phyloP scores from a whole-genome alignment of 1,284 basidiomycete genomes.

The Ustilago nuda region DNA sequence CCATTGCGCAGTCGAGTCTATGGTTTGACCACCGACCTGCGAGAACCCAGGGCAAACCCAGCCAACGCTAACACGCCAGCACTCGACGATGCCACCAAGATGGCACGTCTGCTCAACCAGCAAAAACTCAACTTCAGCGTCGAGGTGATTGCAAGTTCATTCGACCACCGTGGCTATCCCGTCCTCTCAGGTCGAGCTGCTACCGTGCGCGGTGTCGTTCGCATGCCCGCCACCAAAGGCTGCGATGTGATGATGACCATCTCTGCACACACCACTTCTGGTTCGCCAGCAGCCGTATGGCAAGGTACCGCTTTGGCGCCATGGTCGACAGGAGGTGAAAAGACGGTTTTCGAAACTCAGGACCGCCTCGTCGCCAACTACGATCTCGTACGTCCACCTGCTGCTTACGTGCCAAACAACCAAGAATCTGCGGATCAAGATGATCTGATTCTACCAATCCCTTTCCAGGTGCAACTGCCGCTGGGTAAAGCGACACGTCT shows the following conservation, averaged over 20 bases:
- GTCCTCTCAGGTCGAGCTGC: constrained; percentile 55
- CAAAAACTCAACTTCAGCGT: constrained; percentile 58
- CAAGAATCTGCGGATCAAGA: constrained; percentile 52
- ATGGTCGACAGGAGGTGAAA: constrained; percentile 44
- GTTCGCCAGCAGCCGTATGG: constrained; percentile 62
- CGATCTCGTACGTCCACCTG: constrained; percentile 43
- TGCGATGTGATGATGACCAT: constrained; percentile 62
- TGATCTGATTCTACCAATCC: constrained; percentile 52
- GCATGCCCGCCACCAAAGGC: constrained; percentile 47
- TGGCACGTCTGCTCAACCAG: constrained; percentile 36
- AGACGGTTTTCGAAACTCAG: constrained; percentile 52
- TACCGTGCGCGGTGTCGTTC: constrained; percentile 45
- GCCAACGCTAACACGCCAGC: constrained; percentile 13
- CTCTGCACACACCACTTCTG: constrained; percentile 58
- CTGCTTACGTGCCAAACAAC: constrained; percentile 45
- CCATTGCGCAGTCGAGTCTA: constrained; percentile 40
- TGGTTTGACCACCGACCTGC: constrained; percentile 45
- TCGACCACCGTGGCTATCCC: constrained; percentile 61
- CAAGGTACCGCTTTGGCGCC: constrained; percentile 59
- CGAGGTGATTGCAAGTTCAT: constrained; percentile 54
- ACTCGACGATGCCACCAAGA: constrained; percentile 28
- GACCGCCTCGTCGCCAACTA: constrained; percentile 50
- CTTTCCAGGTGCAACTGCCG: constrained; percentile 59
- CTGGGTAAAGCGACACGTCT: constrained; percentile 57
- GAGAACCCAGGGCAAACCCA: constrained; percentile 24